Base-by-base conservation (phyloP, 148 eudicot genomes). In the Camellia japonica region DNA sequence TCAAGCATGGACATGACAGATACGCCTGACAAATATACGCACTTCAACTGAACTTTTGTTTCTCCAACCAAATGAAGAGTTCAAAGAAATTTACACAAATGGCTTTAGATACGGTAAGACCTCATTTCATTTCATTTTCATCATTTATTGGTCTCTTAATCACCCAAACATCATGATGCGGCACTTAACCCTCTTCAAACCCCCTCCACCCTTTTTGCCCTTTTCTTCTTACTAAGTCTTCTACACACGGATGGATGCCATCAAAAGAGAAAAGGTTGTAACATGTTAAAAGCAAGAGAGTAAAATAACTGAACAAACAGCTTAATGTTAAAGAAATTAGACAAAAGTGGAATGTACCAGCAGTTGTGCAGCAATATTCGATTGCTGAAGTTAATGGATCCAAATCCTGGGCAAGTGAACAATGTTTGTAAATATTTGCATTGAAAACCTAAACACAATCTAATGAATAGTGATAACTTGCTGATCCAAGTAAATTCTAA, bases 321-420 rank as follows among this genome's bases (percentile, higher is more conserved):
- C 41, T 63, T 81, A 77, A 73, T 55, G 74, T 75, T 79, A 54
- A 38, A 59, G 68, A 74, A 85, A 64, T 68, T 60, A 85, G 30
- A 80, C 20, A 82, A 86, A 85, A 83, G 81, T 59, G 78, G 68
- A 75, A 79, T 44, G 84, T 90, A 95, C 99, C 99, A 80, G 99
- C 99, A 78, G 99, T 92, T 78, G 97, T 90, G 84, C 95, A 92
- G 63, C 84, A 85, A 87, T 95, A 95, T 73, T 95, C 97, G 66
- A 95, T 95, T 20, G 89, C 76, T 68, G 97, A 91, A 84, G 95
- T 91, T n/a, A 77, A 76, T 58, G 95, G 95, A 87, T 95, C 99
- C 82, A 79, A 84, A 81, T 92, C 97, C 99, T 95, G 92, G 52
- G 63, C 76, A 87, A 76, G 82, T 51, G 59, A 63, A 60, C 18